Evolutionary conservation across 306 rosid species (phyloP).

Genomic region (Hippophae gyantsensis): DNA sequence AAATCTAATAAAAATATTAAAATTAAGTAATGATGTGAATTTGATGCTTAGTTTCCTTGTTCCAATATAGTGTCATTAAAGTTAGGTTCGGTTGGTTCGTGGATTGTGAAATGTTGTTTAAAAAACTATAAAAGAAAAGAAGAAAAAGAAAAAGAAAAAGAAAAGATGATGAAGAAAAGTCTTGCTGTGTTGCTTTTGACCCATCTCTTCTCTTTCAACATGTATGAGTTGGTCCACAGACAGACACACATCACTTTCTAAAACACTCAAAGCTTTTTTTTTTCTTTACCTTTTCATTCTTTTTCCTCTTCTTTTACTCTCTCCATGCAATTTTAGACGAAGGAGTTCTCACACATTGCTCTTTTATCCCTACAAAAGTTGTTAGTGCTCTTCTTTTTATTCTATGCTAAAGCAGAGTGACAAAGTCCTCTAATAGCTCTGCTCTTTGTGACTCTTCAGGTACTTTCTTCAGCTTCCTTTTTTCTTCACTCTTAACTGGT

Average conservation of each 20-base stretch:
- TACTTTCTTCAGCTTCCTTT: conserved; percentile 28
- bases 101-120: too few species aligned
- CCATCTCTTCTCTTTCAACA: conserved; percentile 11
- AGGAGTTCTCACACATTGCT: conserved; percentile 16
- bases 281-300: not conserved
- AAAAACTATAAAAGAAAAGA: conserved; percentile 15
- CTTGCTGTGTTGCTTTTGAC: conserved; percentile 28
- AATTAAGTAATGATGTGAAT: too few species aligned
- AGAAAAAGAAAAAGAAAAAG: conserved; percentile 35
- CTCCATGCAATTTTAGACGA: conserved; percentile 29
- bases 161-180: conserved; percentile 6
- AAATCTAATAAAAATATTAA: too few species aligned
- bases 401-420: conserved; percentile 22
- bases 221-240: conserved; percentile 22
- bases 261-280: conserved; percentile 13
- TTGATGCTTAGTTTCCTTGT: too few species aligned
- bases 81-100: too few species aligned
- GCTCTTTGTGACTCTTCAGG: conserved; percentile 37
- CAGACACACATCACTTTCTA: conserved; percentile 22
- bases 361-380: conserved; percentile 23
- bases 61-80: too few species aligned
- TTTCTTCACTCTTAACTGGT: conserved; percentile 27
- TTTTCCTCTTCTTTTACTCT: conserved; percentile 8
- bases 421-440: conserved; percentile 21
- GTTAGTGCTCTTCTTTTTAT: conserved; percentile 22